Evolutionary conservation across 306 rosid species (phyloP), one percentile per base, ranked within the genome.

Genomic region (Comarum palustre): DNA sequence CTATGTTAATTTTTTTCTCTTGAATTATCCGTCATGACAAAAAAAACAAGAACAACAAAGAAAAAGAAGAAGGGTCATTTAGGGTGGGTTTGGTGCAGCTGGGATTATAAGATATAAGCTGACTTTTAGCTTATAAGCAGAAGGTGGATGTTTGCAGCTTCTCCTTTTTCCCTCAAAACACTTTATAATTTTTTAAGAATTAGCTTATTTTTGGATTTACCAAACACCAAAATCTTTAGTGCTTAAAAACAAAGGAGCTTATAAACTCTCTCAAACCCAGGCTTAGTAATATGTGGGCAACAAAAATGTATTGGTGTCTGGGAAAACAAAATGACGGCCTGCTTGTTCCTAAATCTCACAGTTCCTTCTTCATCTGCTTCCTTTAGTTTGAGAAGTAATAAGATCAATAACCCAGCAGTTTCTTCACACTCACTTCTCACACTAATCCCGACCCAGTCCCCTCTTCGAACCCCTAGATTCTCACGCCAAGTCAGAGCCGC

Each of bases 241-340:
- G n/a, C n/a, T n/a, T n/a, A n/a, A n/a, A n/a, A n/a, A n/a, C n/a
- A n/a, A n/a, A n/a, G n/a, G n/a, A n/a, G n/a, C n/a, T n/a, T n/a
- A n/a, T n/a, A n/a, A n/a, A n/a, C n/a, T n/a, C n/a, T n/a, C n/a
- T n/a, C n/a, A n/a, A n/a, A n/a, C n/a, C n/a, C n/a, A n/a, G n/a
- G n/a, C n/a, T 51, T 51, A 54, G 61, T 54, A 3, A 38, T 16
- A 50, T 19, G 3, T 11, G 57, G 41, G 72, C 25, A 50, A 27
- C 25, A 66, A 51, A 2, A 45, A 68, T 15, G 2, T 46, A 46
- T 14, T 45, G 20, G 19, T 13, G 4, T 70, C 50, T 51, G 50
- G 64, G 61, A 48, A 61, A 61, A 61, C 10, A 8, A 79, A 79
- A 92, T 90, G 98, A 81, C 25, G 60, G 39, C 69, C 68, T 47